Conservation (phyloP, 495 filamentous ascomycete species). For the Pyrenula massariospora region DNA sequence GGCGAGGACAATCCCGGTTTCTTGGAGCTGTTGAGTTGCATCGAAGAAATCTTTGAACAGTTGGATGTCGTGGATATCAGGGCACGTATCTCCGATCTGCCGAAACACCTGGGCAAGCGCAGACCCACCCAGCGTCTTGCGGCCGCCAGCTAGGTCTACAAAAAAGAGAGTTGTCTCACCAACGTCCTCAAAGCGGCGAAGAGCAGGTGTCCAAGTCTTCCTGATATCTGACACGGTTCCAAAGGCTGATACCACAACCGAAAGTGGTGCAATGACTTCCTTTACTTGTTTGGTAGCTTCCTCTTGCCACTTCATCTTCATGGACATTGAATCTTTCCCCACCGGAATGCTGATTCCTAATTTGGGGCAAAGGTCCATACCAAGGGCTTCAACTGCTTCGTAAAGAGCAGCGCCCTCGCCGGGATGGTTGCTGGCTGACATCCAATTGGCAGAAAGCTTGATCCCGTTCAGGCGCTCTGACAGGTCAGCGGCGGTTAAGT, state of each 20-base stretch:
- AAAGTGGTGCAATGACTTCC: slow-evolving; percentile 85
- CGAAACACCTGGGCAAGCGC: slow-evolving; percentile 88
- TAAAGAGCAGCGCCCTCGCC: slow-evolving; percentile 92
- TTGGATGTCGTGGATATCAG: slow-evolving; percentile 72
- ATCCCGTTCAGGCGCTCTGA: slow-evolving; percentile 64
- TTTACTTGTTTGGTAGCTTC: slow-evolving; percentile 51
- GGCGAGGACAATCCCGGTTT: slow-evolving; percentile 76
- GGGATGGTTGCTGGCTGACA: slow-evolving; percentile 87
- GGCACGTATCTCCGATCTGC: slow-evolving; percentile 70
- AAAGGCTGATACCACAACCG: slow-evolving; percentile 84
- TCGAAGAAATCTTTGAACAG: slow-evolving; percentile 87
- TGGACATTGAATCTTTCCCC: slow-evolving; percentile 95
- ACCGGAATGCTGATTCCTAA: slow-evolving; percentile 88
- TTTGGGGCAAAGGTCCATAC: slow-evolving; percentile 72
- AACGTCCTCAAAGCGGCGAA: slow-evolving; percentile 72
- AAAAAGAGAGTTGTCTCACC: slow-evolving; percentile 85
- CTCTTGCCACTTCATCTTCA: slow-evolving; percentile 96
- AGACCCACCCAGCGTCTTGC: slow-evolving; percentile 76
- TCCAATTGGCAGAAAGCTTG: slow-evolving; percentile 94
- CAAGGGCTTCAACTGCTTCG: slow-evolving; percentile 87
- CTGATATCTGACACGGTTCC: slow-evolving; percentile 65
- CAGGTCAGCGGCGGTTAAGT: slow-evolving; percentile 78
- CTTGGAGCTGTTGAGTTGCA: slow-evolving; percentile 75
- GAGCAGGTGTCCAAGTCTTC: slow-evolving; percentile 86
- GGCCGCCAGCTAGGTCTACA: slow-evolving; percentile 73